A percentile compares a stretch with the other conserved stretches of the same genome.
Evolutionary conservation across 495 filamentous ascomycete species (phyloP).

Genomic region (Immersiella caudata): DNA sequence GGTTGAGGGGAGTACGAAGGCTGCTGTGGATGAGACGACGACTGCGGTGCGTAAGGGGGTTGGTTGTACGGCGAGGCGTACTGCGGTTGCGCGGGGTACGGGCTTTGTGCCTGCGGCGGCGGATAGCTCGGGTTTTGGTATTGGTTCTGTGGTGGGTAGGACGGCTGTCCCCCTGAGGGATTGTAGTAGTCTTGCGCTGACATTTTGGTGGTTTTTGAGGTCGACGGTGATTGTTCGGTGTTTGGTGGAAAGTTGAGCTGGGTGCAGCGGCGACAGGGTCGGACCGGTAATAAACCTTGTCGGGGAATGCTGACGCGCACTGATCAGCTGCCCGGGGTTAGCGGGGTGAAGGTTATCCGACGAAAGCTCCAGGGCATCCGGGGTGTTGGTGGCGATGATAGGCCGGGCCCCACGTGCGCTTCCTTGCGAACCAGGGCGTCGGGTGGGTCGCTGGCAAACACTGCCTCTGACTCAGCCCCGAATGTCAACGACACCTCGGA

Average conservation of each 20-base stretch:
- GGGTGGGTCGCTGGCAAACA: no score
- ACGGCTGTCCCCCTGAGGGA: slow-evolving; percentile 2
- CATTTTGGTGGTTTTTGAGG: slow-evolving; percentile 11
- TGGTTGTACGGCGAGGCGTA: slow-evolving; percentile 16
- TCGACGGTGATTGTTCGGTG: not conserved
- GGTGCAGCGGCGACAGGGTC: not conserved
- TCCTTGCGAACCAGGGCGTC: no score
- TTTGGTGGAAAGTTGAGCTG: not conserved
- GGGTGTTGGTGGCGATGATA: not conserved
- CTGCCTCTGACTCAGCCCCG: no score
- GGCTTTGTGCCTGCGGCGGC: slow-evolving; percentile 18
- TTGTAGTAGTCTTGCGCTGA: slow-evolving; percentile 30
- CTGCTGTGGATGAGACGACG: slow-evolving; percentile 11
- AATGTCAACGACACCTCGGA: not conserved
- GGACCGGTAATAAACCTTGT: not conserved
- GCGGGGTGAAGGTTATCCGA: not conserved
- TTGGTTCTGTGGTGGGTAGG: slow-evolving; percentile 7
- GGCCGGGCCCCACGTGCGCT: no score
- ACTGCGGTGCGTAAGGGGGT: not conserved
- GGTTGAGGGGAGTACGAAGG: slow-evolving; percentile 11
- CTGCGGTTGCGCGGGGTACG: slow-evolving; percentile 21
- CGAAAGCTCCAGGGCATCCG: not conserved
- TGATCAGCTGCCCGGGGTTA: not conserved
- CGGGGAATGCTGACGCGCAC: not conserved
- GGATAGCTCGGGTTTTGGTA: slow-evolving; percentile 10